These are phyloP conservation scores for Hibiscus syriacus DNA, from an alignment of 345 rosid genomes.

Conservation along the genomic window DNA sequence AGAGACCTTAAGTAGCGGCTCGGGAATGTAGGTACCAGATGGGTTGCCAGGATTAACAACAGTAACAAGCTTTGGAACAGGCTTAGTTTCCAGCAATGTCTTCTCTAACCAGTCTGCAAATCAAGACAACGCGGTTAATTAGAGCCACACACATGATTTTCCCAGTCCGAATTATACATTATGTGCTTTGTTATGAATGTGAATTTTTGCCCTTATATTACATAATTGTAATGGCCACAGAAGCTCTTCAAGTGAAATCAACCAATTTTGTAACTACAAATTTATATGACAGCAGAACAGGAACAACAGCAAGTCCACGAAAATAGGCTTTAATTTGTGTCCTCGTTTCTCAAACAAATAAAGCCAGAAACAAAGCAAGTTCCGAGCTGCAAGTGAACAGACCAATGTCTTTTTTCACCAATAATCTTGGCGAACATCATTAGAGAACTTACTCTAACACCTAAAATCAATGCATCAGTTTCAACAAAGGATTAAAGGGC, in stretches of 20 bases:
- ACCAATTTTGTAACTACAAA: background rate
- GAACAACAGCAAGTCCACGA: background rate
- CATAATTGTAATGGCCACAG: background rate
- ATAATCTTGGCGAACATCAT: background rate
- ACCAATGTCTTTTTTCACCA: background rate
- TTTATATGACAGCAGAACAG: background rate
- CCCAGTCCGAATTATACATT: background rate
- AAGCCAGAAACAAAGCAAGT: background rate
- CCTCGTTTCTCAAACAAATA: background rate
- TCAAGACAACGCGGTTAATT: conserved; percentile 10
- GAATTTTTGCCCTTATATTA: background rate
- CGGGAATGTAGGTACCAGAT: conserved; percentile 82
- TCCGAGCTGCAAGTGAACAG: background rate
- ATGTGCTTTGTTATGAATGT: background rate
- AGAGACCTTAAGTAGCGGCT: conserved; percentile 69
- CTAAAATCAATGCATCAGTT: background rate
- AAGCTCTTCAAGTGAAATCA: conserved; percentile 1
- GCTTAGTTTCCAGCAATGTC: conserved; percentile 55
- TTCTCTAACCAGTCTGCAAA: conserved; percentile 78
- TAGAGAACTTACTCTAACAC: background rate
- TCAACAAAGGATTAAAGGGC: background rate
- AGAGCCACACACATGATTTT: background rate
- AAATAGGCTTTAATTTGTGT: background rate
- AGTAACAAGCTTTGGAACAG: conserved; percentile 83
- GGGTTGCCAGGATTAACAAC: conserved; percentile 98